Evolutionary conservation across 768 basidiomycete genomes (phyloP), one percentile per base, ranked within the genome.

Genomic region (Chalciporus pseudorubinellus): DNA sequence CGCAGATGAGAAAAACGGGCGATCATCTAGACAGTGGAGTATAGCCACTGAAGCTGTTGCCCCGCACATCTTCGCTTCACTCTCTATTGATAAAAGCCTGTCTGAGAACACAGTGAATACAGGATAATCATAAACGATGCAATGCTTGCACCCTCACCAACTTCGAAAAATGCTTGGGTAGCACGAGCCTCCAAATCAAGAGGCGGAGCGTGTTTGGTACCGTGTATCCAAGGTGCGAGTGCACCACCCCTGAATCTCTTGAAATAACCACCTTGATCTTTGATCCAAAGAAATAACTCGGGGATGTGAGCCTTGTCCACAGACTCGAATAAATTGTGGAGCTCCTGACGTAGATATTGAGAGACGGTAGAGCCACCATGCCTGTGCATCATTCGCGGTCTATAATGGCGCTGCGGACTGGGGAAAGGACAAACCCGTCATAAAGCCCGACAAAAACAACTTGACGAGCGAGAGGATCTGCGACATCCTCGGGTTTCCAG

Each of bases 321-420:
- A 6, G 83, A 82, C 68, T 95, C 92, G 53, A 95, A 87, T 46
- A 93, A 72, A 2, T 84, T 84, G 60, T 95, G 92, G 11, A 95
- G 71, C 66, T 95, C 87, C 57, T 94, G 85, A 18, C 87, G 83
- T 26, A 94, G 75, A 67, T 84, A 94, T 53, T 90, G 83, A 3
- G 93, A 87, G 16, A 95, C 92, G 10, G 86, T 86, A n/a, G 86
- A 86, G 9, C 94, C 94, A 7, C 94, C 94, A 62, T 97, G 94
- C 8, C 91, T 93, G 52, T n/a, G 24, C n/a, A 33, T 20, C 20
- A n/a, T 50, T 48, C n/a, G n/a, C 28, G 14, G 39, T 36, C 42
- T 55, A 51, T 52, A 50, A 20, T 22, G 14, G 6, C 11, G 45
- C 9, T 41, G n/a, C 19, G 20, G 34, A 38, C 44, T 14, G 51